A percentile compares a stretch with the other conserved stretches of the same genome.
Evolutionary conservation across 352 stramenopile species (phyloP).

Genomic region (Globisporangium parvum): DNA sequence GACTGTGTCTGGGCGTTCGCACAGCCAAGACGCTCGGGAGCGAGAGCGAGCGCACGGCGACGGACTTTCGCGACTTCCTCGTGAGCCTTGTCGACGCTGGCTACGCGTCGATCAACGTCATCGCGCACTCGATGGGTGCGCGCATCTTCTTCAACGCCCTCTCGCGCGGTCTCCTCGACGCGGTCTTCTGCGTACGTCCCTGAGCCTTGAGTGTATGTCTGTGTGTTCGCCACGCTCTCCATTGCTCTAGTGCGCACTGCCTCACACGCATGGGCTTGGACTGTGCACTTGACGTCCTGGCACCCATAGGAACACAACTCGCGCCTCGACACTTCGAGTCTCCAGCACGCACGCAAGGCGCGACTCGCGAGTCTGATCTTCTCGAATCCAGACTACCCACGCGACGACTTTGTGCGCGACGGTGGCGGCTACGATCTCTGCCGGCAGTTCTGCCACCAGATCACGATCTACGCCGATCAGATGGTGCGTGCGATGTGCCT

Average conservation of each 20-base stretch:
- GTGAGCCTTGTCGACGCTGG: conserved; percentile 24
- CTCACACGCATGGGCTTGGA: neutral
- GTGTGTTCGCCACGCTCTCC: neutral
- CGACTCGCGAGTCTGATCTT: conserved; percentile 58
- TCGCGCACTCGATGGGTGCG: conserved; percentile 34
- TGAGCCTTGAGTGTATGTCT: neutral
- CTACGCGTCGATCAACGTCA: conserved; percentile 29
- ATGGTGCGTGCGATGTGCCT: conserved; percentile 13
- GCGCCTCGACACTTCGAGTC: neutral
- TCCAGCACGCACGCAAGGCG: conserved; percentile 3
- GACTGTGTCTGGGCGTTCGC: no score
- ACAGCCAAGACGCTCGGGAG: conserved; percentile 17
- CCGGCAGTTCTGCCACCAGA: conserved; percentile 46
- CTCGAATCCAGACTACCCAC: conserved; percentile 73
- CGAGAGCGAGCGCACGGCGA: conserved; percentile 25
- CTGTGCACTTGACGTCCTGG: neutral
- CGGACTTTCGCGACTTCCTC: conserved; percentile 24
- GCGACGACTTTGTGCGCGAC: conserved; percentile 54
- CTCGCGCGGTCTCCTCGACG: conserved; percentile 12
- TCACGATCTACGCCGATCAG: conserved; percentile 76
- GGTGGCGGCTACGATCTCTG: conserved; percentile 46
- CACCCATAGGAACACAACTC: neutral
- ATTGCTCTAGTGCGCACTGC: no score
- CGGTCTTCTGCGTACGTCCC: conserved; percentile 21
- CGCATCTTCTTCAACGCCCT: conserved; percentile 28